phyloP scores from a whole-genome alignment of 1,284 basidiomycete genomes.

The Boletellus deceptivus region DNA sequence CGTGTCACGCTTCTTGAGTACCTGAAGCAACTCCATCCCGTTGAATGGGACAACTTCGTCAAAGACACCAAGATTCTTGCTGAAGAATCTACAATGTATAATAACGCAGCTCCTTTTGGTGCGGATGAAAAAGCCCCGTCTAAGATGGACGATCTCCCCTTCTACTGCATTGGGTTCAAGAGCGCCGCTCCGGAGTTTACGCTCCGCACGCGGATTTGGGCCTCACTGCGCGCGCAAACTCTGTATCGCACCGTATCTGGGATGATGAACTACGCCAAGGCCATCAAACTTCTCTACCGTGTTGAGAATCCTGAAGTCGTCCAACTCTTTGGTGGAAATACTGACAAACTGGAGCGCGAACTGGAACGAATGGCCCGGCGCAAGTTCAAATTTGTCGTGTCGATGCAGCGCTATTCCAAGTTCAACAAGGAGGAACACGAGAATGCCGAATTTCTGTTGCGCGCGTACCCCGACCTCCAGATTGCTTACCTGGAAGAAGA shows the following conservation, averaged over 20 bases:
- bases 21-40: conserved; percentile 95
- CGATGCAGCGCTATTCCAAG: conserved; percentile 99
- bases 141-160: conserved; percentile 93
- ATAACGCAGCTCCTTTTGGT: conserved; percentile 76
- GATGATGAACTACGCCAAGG: conserved; percentile 99
- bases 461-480: conserved; percentile 98
- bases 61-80: conserved; percentile 99
- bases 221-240: conserved; percentile 96
- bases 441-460: conserved; percentile 96
- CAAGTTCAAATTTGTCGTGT: conserved; percentile 99
- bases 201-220: conserved; percentile 98
- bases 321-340: conserved; percentile 95
- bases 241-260: conserved; percentile 98
- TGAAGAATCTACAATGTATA: conserved; percentile 89
- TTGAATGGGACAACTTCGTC: conserved; percentile 99
- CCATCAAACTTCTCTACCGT: conserved; percentile 98
- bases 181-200: conserved; percentile 98
- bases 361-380: conserved; percentile 96
- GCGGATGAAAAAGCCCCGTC: conserved; percentile 84
- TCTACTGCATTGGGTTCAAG: conserved; percentile 99
- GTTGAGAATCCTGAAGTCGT: conserved; percentile 99
- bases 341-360: conserved; percentile 95
- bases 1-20: conserved; percentile 95
- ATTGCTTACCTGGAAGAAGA: conserved; percentile 99
- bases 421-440: conserved; percentile 99